phyloP scores from a whole-genome alignment of 1,139 yeast genomes.

The Hanseniaspora gamundiae region DNA sequence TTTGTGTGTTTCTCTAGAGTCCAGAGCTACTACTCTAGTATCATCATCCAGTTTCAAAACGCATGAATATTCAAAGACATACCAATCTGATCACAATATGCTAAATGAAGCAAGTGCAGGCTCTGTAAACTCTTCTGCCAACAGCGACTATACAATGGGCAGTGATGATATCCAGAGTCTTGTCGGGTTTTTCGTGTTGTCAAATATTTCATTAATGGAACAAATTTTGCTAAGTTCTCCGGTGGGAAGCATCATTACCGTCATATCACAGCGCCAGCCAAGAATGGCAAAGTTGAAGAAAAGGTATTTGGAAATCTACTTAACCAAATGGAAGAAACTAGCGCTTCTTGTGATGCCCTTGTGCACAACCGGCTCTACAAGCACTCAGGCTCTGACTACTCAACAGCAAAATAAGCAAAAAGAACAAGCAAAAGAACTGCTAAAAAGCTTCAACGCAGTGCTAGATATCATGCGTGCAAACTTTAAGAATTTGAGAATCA shows the following conservation, averaged over 20 bases:
- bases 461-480: conserved; percentile 61
- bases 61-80: neutral
- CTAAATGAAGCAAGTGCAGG: conserved; percentile 1
- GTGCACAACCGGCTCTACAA: conserved; percentile 2
- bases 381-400: conserved; percentile 24
- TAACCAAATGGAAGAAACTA: conserved; percentile 75
- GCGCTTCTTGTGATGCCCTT: conserved; percentile 6
- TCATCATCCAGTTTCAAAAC: conserved; percentile 24
- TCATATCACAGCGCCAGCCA: conserved; percentile 40
- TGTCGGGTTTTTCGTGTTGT: conserved; percentile 58
- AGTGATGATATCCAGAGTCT: conserved; percentile 25
- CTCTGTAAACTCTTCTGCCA: neutral
- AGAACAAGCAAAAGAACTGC: conserved; percentile 77
- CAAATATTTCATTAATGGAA: conserved; percentile 64
- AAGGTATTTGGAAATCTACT: conserved; percentile 60
- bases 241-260: conserved; percentile 46
- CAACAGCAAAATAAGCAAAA: conserved; percentile 63
- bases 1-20: conserved; percentile 48
- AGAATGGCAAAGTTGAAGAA: conserved; percentile 61
- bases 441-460: conserved; percentile 67
- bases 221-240: conserved; percentile 51
- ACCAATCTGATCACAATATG: neutral
- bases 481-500: conserved; percentile 40
- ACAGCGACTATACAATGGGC: conserved; percentile 6
- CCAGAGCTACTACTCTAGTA: conserved; percentile 34